Evolutionary conservation across 2,329 filamentous ascomycete genomes (phyloP), one percentile per base, ranked within the genome.

Genomic region (Fusarium pininemorale): DNA sequence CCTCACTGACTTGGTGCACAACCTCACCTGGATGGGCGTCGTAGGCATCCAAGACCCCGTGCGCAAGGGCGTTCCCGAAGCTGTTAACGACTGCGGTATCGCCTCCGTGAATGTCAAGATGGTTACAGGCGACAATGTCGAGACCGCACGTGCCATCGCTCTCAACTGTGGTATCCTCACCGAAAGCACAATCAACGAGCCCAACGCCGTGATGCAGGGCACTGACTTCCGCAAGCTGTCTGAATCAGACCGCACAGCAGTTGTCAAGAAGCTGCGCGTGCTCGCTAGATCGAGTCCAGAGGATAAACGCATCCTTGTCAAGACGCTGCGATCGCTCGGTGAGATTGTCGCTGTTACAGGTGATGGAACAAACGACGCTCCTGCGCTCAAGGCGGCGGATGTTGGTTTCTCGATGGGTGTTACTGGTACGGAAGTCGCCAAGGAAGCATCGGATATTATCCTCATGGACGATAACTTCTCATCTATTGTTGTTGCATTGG

Each of bases 41-140:
- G 84, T 94, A 71, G 91, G 91, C 75, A 92, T 93, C 42, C 89
- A 91, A 62, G 91, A 93, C 77, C 91, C 91, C n/a, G 83, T 93
- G 7, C 88, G 91, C 50, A 83, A 85, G 1, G 90, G 89, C 60
- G 91, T 92, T 4, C 84, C 87, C 3, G 85, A 91, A 47, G 90
- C 91, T 4, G 90, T 93, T 8, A 84, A 84, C 56, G 86, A 89
- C 62, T 92, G 90, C 58, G 89, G 91, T 69, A 85, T 87, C 12
- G 91, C 91, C 14, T 90, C 90, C 58, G 91, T 93, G 14, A 89
- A 89, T 48, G 90, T 92, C 8, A 89, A 90, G 69, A 92, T 93
- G 83, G 83, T 86, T 2, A 93, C 91, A 77, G 84, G 84, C 37
- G 84, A 85, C 74, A 85, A 85, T 42, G 80, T 85, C 10, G 77